Base-by-base conservation (phyloP, 768 basidiomycete genomes). In the Hericium alpestre region DNA sequence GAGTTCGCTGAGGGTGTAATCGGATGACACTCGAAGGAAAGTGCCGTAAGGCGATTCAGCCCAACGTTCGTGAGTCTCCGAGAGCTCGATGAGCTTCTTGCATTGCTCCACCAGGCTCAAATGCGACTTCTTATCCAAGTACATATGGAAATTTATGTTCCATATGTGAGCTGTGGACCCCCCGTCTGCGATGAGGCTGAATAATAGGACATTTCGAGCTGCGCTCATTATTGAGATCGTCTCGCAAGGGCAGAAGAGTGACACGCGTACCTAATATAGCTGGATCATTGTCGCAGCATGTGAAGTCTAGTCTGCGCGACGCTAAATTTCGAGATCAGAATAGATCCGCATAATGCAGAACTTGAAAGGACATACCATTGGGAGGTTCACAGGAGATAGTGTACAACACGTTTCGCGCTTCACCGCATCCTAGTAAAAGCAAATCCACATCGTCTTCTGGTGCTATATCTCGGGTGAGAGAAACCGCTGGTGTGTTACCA, bases 401-500 rank as follows among this genome's bases (percentile, higher is more conserved):
- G 63, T 77, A 80, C 13, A 84, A 56, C 10, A 83, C 73, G 55
- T 74, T 79, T 23, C 80, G 68, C 12, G 77, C 75, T 61, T 84
- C 83, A 15, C 81, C 81, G 60, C 81, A 83, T 20, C 76, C 81
- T 27, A 82, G 69, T 16, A 82, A 72, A 4, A 84, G 69, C 22
- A 82, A 64, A n/a, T 74, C 65, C 5, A 77, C 79, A 18, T 65
- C 52, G 53, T 73, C 65, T 59, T 80, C 79, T 0, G 76, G 74
- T 57, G 77, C 66, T 5, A 84, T 63, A 43, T 75, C 70, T 54
- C 76, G 68, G 2, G 77, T 76, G 11, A 84, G 67, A 46, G 69
- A 76, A 4, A 77, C 67, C 3, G 83, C 75, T 4, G 80, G 71
- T 0, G 82, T 83, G 63, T 83, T 83, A 38, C 83, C 82, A n/a